These are phyloP conservation scores for Phytophthora aleatoria DNA, from an alignment of 352 stramenopile species.

Conservation along the genomic window DNA sequence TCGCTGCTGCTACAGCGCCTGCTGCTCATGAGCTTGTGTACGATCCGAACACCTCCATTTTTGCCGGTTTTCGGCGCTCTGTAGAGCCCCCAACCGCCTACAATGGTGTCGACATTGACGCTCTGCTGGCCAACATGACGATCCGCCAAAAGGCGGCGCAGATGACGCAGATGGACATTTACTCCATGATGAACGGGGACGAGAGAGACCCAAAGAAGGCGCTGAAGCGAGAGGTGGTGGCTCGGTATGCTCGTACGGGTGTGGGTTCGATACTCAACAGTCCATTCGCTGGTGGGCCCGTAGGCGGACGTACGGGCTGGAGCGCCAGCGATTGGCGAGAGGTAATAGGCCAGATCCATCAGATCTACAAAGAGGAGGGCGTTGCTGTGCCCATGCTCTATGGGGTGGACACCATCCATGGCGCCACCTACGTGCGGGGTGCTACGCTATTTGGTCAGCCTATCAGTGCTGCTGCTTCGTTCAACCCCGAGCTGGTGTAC, in stretches of 20 bases:
- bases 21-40: slow-evolving; percentile 29
- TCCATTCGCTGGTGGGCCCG: slow-evolving; percentile 53
- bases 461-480: slow-evolving; percentile 89
- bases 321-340: slow-evolving; percentile 68
- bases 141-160: slow-evolving; percentile 77
- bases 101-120: slow-evolving; percentile 17
- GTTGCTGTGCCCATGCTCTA: slow-evolving; percentile 77
- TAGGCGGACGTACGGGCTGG: slow-evolving; percentile 60
- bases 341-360: slow-evolving; percentile 75
- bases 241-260: slow-evolving; percentile 68
- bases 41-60: slow-evolving; percentile 18
- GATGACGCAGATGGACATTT: slow-evolving; percentile 93
- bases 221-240: slow-evolving; percentile 54
- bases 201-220: slow-evolving; percentile 48
- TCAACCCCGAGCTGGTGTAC: slow-evolving; percentile 80
- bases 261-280: slow-evolving; percentile 91
- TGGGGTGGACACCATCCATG: slow-evolving; percentile 91
- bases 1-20: not conserved
- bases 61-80: slow-evolving; percentile 1
- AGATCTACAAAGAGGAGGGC: slow-evolving; percentile 63
- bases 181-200: slow-evolving; percentile 75
- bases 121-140: slow-evolving; percentile 46
- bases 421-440: slow-evolving; percentile 86
- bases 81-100: not conserved
- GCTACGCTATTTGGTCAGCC: slow-evolving; percentile 87